Conservation (phyloP, 1,139 yeast species). For the Candida dubliniensis region DNA sequence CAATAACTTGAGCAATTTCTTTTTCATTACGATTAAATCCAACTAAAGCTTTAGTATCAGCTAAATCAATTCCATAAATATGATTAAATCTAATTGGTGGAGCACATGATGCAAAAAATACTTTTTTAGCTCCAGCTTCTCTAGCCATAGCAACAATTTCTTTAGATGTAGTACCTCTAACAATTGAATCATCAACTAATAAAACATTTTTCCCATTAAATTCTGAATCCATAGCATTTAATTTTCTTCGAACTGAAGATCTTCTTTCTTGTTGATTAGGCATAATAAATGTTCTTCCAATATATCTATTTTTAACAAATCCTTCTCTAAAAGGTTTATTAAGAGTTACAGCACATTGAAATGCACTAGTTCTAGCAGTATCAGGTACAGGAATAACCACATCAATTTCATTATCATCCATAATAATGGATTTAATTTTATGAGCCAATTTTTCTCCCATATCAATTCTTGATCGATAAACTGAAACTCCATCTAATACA, state of each 20-base stretch:
- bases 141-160: constrained; percentile 97
- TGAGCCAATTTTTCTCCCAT: constrained; percentile 92
- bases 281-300: constrained; percentile 98
- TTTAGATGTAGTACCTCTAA: constrained; percentile 94
- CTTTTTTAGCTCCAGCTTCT: constrained; percentile 94
- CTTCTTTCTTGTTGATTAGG: constrained; percentile 95
- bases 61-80: constrained; percentile 95
- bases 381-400: constrained; percentile 98
- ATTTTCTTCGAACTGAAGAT: constrained; percentile 88
- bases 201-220: constrained; percentile 84
- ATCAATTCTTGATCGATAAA: constrained; percentile 85
- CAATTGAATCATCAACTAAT: constrained; percentile 94
- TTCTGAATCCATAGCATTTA: constrained; percentile 95
- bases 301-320: constrained; percentile 92
- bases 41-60: constrained; percentile 91
- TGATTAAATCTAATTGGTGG: constrained; percentile 96
- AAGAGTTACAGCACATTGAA: constrained; percentile 84
- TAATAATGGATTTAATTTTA: constrained; percentile 56
- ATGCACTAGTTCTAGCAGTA: constrained; percentile 91
- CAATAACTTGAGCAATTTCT: constrained; percentile 75
- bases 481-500: constrained; percentile 92
- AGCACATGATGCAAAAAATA: constrained; percentile 94
- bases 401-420: constrained; percentile 64
- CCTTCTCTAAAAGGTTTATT: constrained; percentile 93
- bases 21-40: constrained; percentile 77